Conservation (phyloP, 306 rosid genomes). For the Canavalia ensiformis region DNA sequence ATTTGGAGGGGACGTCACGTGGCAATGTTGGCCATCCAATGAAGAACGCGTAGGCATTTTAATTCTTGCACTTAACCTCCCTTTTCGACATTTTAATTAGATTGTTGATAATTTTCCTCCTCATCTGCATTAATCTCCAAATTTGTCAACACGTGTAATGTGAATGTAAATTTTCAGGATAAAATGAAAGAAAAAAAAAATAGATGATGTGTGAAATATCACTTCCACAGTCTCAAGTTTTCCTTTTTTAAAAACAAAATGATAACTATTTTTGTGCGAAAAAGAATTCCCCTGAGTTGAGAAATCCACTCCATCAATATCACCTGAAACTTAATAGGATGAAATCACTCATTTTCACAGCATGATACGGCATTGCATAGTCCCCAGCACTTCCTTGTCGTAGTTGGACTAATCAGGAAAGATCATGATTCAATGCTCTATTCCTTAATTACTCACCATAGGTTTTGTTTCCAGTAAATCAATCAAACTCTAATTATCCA, state of each 20-base stretch:
- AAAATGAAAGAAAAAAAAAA: neutral
- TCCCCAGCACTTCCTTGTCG: neutral
- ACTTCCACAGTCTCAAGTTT: neutral
- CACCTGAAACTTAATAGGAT: conserved; percentile 6
- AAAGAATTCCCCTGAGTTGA: neutral
- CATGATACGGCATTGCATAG: neutral
- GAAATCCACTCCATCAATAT: neutral
- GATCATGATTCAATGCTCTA: neutral
- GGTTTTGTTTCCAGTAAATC: neutral
- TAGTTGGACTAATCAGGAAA: neutral
- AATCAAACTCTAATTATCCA: neutral
- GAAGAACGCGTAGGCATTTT: conserved; percentile 3
- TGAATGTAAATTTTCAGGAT: neutral
- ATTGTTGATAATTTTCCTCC: neutral
- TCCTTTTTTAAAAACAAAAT: neutral
- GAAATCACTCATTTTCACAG: conserved; percentile 4
- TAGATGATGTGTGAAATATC: neutral
- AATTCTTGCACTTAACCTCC: conserved; percentile 25
- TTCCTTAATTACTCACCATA: neutral
- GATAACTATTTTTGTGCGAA: neutral
- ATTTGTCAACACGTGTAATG: neutral
- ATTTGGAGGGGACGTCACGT: neutral
- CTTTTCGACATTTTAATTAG: neutral
- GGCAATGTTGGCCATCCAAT: conserved; percentile 6
- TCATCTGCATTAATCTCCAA: neutral